Percentiles rank a stretch among this genome's conserved stretches.
These are phyloP conservation scores for Lactifluus subvellereus DNA, from an alignment of 768 basidiomycete genomes.

Conservation along the genomic window DNA sequence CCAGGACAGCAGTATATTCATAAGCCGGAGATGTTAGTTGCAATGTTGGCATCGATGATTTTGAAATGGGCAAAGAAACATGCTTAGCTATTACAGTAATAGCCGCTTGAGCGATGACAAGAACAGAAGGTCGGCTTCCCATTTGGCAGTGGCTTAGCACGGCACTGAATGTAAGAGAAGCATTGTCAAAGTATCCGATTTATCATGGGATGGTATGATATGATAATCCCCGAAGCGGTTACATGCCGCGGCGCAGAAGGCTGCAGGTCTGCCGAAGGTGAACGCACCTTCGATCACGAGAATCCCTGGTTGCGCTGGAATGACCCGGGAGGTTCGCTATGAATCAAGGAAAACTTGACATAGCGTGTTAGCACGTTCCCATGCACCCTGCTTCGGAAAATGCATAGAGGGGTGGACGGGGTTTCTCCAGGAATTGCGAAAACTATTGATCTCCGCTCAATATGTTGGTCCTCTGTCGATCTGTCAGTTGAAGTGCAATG, in stretches of 20 bases:
- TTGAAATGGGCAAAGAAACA: not conserved
- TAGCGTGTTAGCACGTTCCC: not conserved
- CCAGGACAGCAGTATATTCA: not conserved
- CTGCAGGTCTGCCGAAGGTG: not conserved
- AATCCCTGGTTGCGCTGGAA: not conserved
- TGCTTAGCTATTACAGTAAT: not conserved
- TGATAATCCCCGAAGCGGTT: slow-evolving; percentile 10
- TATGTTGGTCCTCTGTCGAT: not conserved
- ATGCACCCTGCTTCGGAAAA: too few species aligned
- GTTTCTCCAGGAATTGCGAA: not conserved
- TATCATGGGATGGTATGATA: not conserved
- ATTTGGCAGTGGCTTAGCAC: not conserved
- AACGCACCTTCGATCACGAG: not conserved
- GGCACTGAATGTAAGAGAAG: slow-evolving; percentile 5
- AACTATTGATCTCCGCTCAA: not conserved
- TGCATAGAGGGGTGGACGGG: not conserved
- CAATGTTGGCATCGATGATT: not conserved
- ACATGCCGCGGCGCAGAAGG: not conserved
- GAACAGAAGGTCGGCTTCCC: not conserved
- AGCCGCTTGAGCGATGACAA: not conserved
- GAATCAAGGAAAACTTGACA: too few species aligned
- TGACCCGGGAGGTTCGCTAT: too few species aligned
- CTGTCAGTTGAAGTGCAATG: too few species aligned
- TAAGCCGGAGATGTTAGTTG: slow-evolving; percentile 4
- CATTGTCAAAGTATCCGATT: not conserved